These are phyloP conservation scores for Coniochaeta hoffmannii DNA, from an alignment of 2,329 filamentous ascomycete genomes.

Conservation along the genomic window DNA sequence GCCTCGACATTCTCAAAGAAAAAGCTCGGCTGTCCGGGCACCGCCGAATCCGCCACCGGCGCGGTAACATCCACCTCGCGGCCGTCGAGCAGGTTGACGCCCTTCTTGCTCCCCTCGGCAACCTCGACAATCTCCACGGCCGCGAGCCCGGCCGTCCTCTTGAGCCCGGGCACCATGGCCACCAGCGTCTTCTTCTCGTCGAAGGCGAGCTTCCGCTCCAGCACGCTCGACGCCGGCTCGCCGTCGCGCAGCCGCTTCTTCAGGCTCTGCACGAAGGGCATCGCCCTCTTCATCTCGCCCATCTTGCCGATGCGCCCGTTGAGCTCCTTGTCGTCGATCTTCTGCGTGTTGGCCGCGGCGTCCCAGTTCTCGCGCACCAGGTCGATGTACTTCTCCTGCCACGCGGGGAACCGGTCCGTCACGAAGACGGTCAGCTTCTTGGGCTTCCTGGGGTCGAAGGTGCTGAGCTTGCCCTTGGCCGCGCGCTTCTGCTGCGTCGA, in stretches of 20 bases:
- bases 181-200: slow-evolving; percentile 70
- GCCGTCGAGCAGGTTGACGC: slow-evolving; percentile 42
- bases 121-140: slow-evolving; percentile 67
- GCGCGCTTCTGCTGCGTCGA: slow-evolving; percentile 78
- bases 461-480: slow-evolving; percentile 79
- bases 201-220: slow-evolving; percentile 80
- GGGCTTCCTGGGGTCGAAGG: slow-evolving; percentile 83
- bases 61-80: slow-evolving; percentile 52
- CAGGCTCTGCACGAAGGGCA: slow-evolving; percentile 87
- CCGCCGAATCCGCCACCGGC: slow-evolving; percentile 60
- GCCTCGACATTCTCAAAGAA: slow-evolving; percentile 71
- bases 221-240: slow-evolving; percentile 58
- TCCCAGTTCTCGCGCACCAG: slow-evolving; percentile 68
- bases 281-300: slow-evolving; percentile 91
- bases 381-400: slow-evolving; percentile 88
- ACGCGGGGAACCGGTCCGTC: slow-evolving; percentile 72
- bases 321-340: slow-evolving; percentile 71
- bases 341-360: slow-evolving; percentile 45
- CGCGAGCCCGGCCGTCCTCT: slow-evolving; percentile 63
- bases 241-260: slow-evolving; percentile 76
- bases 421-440: slow-evolving; percentile 88
- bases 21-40: slow-evolving; percentile 78
- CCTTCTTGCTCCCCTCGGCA: slow-evolving; percentile 61
- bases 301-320: slow-evolving; percentile 74
- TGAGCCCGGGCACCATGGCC: slow-evolving; percentile 74